Conservation (phyloP, 768 basidiomycete species). For the Kwoniella bestiolae region DNA sequence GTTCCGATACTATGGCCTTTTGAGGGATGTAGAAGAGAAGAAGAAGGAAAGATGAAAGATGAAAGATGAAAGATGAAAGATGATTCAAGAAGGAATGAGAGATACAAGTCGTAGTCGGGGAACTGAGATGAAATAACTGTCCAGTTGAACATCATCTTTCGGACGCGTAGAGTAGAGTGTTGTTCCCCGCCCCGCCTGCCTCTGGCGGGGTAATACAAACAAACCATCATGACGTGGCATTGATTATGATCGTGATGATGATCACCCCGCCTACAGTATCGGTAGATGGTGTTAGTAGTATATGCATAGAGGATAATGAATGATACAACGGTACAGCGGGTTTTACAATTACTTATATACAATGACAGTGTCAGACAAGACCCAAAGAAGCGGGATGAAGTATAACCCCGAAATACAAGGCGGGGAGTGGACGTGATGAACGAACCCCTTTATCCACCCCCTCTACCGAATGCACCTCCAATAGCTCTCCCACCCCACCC, state of each 20-base stretch:
- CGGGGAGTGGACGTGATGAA: background rate
- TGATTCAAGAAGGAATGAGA: no score
- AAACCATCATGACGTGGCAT: slow-evolving; percentile 4
- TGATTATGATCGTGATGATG: background rate
- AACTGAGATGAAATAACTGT: no score
- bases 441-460: slow-evolving; percentile 10
- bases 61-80: no score
- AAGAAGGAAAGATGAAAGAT: no score
- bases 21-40: no score
- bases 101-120: no score
- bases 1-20: no score
- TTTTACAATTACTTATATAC: no score
- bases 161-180: no score
- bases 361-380: background rate
- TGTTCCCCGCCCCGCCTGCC: no score
- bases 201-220: background rate
- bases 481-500: slow-evolving; percentile 47
- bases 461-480: slow-evolving; percentile 23
- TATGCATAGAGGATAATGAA: background rate
- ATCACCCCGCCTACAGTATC: background rate
- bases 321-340: no score
- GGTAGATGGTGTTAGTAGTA: background rate
- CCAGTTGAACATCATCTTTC: no score
- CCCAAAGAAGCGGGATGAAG: background rate
- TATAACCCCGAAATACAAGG: background rate